Percentiles rank a stretch among this genome's conserved stretches.
Evolutionary conservation across 345 rosid species (phyloP).

Genomic region (Orychophragmus violaceus): DNA sequence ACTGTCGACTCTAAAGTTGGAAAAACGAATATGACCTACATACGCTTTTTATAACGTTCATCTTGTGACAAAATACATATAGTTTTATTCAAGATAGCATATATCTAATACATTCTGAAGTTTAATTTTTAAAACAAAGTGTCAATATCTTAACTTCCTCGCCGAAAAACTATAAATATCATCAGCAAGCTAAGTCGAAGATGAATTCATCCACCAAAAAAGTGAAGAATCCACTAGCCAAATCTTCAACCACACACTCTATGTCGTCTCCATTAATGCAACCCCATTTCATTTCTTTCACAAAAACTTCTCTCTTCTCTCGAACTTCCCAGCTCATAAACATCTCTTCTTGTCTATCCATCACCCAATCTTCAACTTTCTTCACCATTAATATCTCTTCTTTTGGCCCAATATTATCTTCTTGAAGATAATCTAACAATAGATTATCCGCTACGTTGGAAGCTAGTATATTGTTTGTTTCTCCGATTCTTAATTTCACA

Average conservation of each 20-base stretch:
- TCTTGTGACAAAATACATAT: conserved; percentile 7
- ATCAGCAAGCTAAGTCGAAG: conserved; percentile 29
- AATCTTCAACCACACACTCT: conserved; percentile 31
- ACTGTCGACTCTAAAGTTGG: neutral
- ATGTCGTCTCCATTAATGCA: conserved; percentile 39
- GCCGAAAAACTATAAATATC: neutral
- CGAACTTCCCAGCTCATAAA: conserved; percentile 54
- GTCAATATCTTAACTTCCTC: conserved; percentile 3
- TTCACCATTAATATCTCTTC: conserved; percentile 27
- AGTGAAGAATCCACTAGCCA: conserved; percentile 46
- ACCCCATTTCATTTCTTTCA: conserved; percentile 40
- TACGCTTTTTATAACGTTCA: neutral
- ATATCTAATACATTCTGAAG: conserved; percentile 1
- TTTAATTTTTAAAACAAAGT: conserved; percentile 1
- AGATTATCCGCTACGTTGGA: conserved; percentile 28
- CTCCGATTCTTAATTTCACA: conserved; percentile 6
- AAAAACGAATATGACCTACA: neutral
- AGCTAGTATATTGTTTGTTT: conserved; percentile 11
- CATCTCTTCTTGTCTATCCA: conserved; percentile 36
- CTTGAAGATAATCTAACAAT: conserved; percentile 44
- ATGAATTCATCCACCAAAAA: conserved; percentile 54
- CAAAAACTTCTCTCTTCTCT: conserved; percentile 40
- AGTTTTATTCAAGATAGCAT: conserved; percentile 17
- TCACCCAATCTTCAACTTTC: conserved; percentile 54
- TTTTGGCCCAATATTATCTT: conserved; percentile 29